Evolutionary conservation across 1,284 basidiomycete species (phyloP).

Genomic region (Gymnopus androsaceus): DNA sequence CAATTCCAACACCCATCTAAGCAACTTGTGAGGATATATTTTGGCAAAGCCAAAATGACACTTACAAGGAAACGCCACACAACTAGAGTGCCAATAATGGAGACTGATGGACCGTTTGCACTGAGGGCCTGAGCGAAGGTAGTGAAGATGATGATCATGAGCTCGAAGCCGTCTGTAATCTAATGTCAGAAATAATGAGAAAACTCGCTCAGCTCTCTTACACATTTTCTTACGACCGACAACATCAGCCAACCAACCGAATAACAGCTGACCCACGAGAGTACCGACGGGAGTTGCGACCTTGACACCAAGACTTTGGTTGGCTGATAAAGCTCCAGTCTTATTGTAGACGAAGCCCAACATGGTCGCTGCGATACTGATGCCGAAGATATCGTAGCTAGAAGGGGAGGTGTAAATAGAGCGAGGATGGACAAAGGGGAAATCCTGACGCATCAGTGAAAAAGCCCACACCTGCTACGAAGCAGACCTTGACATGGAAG

Average conservation of each 20-base stretch:
- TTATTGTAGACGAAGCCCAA: constrained; percentile 60
- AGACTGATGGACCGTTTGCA: constrained; percentile 60
- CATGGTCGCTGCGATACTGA: constrained; percentile 78
- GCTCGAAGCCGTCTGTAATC: constrained; percentile 65
- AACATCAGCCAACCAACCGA: constrained; percentile 72
- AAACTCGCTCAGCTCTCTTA: too few species aligned
- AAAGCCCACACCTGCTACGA: constrained; percentile 80
- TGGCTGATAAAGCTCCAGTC: constrained; percentile 39
- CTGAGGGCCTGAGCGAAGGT: constrained; percentile 65
- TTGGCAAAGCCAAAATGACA: constrained; percentile 22
- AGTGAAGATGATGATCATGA: constrained; percentile 69
- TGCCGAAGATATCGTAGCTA: constrained; percentile 74
- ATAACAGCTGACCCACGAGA: constrained; percentile 59
- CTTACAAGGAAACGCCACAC: constrained; percentile 68
- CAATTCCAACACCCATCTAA: constrained; percentile 69
- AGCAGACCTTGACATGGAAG: constrained; percentile 72
- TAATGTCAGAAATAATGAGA: too few species aligned
- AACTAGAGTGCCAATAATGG: constrained; percentile 72
- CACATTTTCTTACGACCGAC: constrained; percentile 75
- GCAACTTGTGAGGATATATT: not conserved
- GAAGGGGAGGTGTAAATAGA: not conserved
- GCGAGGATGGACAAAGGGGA: not conserved
- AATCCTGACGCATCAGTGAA: constrained; percentile 75
- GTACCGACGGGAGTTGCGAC: constrained; percentile 57
- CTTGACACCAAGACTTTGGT: constrained; percentile 69